Percentiles rank a stretch among this genome's conserved stretches.
Conservation (phyloP, 2,329 filamentous ascomycete species). For the Xylaria sp. region DNA sequence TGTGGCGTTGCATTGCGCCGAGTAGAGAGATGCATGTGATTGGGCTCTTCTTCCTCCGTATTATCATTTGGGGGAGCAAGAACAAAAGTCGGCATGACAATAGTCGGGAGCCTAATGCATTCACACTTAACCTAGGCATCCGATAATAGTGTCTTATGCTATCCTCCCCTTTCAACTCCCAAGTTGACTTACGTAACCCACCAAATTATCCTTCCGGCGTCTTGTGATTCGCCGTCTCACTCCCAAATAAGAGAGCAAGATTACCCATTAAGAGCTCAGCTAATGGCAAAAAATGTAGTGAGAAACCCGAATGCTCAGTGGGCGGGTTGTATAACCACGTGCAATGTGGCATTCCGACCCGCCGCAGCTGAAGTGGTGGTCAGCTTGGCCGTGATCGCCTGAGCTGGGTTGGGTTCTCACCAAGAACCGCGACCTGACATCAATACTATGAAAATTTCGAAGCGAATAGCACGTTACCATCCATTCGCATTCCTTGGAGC, state of each 20-base stretch:
- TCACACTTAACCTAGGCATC: not conserved
- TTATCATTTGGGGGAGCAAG: not conserved
- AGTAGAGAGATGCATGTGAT: not conserved
- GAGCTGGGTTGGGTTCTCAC: slow-evolving; percentile 15
- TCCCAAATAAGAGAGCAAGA: slow-evolving; percentile 11
- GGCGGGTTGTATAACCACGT: slow-evolving; percentile 23
- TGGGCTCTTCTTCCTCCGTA: slow-evolving; percentile 3
- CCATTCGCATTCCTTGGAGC: slow-evolving; percentile 16
- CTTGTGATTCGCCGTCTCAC: slow-evolving; percentile 11
- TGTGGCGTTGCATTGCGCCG: slow-evolving; percentile 29
- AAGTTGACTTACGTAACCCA: slow-evolving; percentile 2
- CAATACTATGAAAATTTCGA: slow-evolving; percentile 13
- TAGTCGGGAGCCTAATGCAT: slow-evolving; percentile 4
- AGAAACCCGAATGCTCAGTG: slow-evolving; percentile 2
- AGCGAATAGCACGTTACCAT: slow-evolving; percentile 18
- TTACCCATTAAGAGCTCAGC: slow-evolving; percentile 3
- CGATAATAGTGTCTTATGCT: slow-evolving; percentile 13
- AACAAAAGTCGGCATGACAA: slow-evolving; percentile 1
- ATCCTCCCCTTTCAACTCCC: not conserved
- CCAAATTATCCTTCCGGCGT: not conserved
- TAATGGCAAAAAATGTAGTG: slow-evolving; percentile 17
- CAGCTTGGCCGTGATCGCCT: slow-evolving; percentile 25
- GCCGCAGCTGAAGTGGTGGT: slow-evolving; percentile 31
- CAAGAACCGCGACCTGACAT: slow-evolving; percentile 9
- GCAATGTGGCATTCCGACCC: slow-evolving; percentile 26